Conservation (phyloP, 805 yeast species). For the Metschnikowia koreensis region DNA sequence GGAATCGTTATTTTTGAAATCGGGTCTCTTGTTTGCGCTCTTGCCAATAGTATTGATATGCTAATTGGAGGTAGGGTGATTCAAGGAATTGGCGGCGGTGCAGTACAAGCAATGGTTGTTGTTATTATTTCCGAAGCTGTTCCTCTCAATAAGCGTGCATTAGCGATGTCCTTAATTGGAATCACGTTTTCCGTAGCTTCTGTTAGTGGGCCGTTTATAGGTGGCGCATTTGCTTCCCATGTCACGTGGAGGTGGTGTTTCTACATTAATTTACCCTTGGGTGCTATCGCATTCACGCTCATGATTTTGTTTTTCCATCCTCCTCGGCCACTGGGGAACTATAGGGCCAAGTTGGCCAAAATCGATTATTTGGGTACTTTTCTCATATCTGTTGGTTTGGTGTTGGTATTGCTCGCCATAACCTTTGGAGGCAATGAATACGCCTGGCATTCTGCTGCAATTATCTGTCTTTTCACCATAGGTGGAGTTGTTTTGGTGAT, state of each 20-base stretch:
- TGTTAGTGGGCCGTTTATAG: conserved; percentile 61
- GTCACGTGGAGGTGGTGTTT: conserved; percentile 79
- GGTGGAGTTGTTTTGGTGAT: conserved; percentile 39
- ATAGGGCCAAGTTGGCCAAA: conserved; percentile 35
- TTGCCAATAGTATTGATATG: conserved; percentile 53
- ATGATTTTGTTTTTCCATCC: conserved; percentile 46
- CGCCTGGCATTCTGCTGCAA: conserved; percentile 56
- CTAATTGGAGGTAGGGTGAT: conserved; percentile 70
- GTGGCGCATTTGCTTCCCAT: conserved; percentile 60
- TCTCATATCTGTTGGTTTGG: conserved; percentile 41
- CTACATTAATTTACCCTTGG: conserved; percentile 65
- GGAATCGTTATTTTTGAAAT: conserved; percentile 55
- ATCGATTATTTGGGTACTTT: conserved; percentile 53
- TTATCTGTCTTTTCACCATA: conserved; percentile 46
- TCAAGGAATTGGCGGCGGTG: conserved; percentile 73
- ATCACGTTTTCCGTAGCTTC: conserved; percentile 49
- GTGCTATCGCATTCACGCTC: conserved; percentile 47
- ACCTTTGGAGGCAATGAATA: conserved; percentile 54
- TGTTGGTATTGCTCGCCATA: conserved; percentile 47
- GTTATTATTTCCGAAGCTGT: conserved; percentile 58
- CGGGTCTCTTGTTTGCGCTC: conserved; percentile 62
- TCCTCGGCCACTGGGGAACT: conserved; percentile 41
- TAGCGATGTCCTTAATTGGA: conserved; percentile 39
- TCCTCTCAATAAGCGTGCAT: conserved; percentile 41
- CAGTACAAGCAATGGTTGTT: conserved; percentile 55